Conservation (phyloP, 768 basidiomycete species). For the Tulasnella sp. region DNA sequence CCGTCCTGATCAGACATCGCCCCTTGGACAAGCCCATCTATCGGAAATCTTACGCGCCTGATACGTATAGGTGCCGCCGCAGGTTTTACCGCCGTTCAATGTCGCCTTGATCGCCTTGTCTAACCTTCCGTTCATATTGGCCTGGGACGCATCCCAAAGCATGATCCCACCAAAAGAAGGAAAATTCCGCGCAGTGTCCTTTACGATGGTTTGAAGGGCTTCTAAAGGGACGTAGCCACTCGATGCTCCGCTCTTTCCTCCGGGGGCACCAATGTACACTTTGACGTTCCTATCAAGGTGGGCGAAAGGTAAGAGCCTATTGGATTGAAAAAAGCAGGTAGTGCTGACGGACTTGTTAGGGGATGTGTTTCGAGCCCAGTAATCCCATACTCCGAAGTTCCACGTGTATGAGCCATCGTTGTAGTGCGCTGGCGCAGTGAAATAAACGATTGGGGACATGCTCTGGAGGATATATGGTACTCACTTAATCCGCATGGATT, state of each 20-base stretch:
- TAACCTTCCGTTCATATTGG: constrained; percentile 7
- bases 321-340: no score
- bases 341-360: constrained; percentile 36
- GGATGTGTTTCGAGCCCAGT: constrained; percentile 49
- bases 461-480: no score
- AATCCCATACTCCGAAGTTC: constrained; percentile 36
- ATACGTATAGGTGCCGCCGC: constrained; percentile 11
- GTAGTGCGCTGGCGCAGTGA: no score
- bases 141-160: constrained; percentile 19
- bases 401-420: constrained; percentile 10
- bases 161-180: constrained; percentile 18
- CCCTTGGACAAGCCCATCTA: no score
- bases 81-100: constrained; percentile 10
- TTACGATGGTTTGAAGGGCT: neutral
- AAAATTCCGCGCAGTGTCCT: constrained; percentile 10
- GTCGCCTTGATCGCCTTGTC: constrained; percentile 12
- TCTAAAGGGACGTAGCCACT: constrained; percentile 33
- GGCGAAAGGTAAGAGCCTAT: no score
- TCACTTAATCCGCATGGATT: constrained; percentile 49
- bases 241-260: constrained; percentile 43
- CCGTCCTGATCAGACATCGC: no score
- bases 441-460: no score
- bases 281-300: constrained; percentile 36
- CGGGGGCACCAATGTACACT: constrained; percentile 58
- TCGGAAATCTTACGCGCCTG: neutral